Evolutionary conservation across 2,329 filamentous ascomycete genomes (phyloP), one percentile per base, ranked within the genome.

Genomic region (Aspergillus ochraceus): DNA sequence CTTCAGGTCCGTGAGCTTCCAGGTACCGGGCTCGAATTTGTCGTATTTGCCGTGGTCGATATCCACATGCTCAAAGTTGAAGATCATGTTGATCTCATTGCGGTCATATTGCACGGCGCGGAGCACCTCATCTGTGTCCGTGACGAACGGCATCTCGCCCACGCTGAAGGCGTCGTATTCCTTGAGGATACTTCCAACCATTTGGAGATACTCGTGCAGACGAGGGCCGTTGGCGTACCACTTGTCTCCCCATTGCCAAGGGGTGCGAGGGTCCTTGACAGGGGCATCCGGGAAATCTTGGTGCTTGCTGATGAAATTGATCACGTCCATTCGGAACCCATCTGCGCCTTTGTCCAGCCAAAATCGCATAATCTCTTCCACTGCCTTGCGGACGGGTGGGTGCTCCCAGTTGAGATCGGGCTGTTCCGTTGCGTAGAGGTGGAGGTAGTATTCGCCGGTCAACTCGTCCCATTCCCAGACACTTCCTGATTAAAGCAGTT

Each of bases 391-490:
- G 0, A 89, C 85, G 10, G 84, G 85, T 0, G 81, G 80, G 59
- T 88, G 90, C 69, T 93, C 89, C 90, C 90, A 95, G 76, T 95
- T 95, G n/a, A 95, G 81, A 67, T 95, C 91, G 0, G 91, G 91
- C 71, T 94, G 91, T 64, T 90, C 86, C 5, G 83, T 84, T 6
- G 88, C 86, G 72, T 91, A 96, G 11, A 95, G 81, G 62, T 90
- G 87, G 0, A 93, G 84, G 68, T 91, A 93, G 73, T 91, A 93
- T 74, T 93, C 88, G 52, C 83, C 80, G 0, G 89, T 91, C n/a
- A 76, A 71, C 64, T 90, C 86, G 67, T 92, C 90, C 79, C 86
- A 93, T 60, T 87, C 68, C 77, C 78, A 59, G 4, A 47, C 57
- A 20, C 57, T 59, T 1, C 57, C 57, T 52, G 9, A 46, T 49